Conservation (phyloP, 164 flowering plant species). For the Stephania cephalantha region DNA sequence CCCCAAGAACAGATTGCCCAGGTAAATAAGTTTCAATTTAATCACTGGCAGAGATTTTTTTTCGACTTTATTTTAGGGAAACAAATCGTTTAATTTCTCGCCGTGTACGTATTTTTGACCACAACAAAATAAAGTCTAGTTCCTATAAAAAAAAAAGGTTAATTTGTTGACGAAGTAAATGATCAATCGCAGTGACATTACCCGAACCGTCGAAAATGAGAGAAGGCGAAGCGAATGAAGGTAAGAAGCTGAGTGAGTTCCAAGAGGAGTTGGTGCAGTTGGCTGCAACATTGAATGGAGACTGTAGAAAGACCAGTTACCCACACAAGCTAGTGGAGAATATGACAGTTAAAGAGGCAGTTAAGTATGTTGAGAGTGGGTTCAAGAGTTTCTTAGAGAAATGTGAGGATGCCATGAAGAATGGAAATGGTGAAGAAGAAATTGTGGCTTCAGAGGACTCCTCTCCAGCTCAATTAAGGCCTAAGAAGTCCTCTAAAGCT, state of each 20-base stretch:
- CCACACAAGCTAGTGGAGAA: constrained; percentile 53
- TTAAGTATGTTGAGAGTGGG: constrained; percentile 35
- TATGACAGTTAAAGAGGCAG: constrained; percentile 47
- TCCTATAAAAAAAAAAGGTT: not conserved
- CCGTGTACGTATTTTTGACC: too few relatives aligned
- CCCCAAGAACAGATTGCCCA: constrained; percentile 81
- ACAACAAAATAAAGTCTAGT: not conserved
- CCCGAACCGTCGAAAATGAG: constrained; percentile 43
- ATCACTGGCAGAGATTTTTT: not conserved
- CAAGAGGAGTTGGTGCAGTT: constrained; percentile 65
- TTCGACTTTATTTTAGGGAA: too few relatives aligned
- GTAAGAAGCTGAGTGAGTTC: constrained; percentile 46
- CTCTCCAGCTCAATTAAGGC: not conserved
- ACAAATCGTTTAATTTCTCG: too few relatives aligned
- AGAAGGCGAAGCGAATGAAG: constrained; percentile 36
- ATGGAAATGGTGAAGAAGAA: constrained; percentile 33
- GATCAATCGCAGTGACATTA: constrained; percentile 36
- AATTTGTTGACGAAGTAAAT: not conserved
- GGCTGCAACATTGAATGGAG: constrained; percentile 63
- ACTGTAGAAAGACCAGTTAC: constrained; percentile 36
- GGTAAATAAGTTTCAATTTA: constrained; percentile 27
- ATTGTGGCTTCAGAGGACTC: constrained; percentile 11
- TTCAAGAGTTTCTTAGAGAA: constrained; percentile 42
- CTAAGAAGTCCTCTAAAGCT: constrained; percentile 22
- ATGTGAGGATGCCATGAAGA: constrained; percentile 28